Evolutionary conservation across 495 filamentous ascomycete species (phyloP).

Genomic region (Penicillium salamii): DNA sequence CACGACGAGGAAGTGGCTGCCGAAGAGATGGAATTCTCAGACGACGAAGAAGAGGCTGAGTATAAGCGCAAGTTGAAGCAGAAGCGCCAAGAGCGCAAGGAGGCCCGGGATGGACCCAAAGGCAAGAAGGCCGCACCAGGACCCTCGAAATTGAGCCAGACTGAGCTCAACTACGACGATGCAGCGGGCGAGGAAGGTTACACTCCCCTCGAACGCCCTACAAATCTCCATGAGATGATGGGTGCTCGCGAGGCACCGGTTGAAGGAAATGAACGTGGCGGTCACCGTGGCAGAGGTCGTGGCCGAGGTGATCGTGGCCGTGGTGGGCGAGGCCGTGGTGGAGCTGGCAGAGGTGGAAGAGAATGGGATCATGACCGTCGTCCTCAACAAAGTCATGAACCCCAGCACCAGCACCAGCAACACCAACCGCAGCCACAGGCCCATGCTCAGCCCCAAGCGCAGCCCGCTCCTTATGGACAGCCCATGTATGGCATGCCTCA

Average conservation of each 20-base stretch:
- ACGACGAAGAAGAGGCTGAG: conserved; percentile 89
- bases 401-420: conserved; percentile 12
- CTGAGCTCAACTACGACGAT: conserved; percentile 55
- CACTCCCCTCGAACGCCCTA: conserved; percentile 64
- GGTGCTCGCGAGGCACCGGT: conserved; percentile 43
- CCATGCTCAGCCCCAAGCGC: too few relatives aligned
- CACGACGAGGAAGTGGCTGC: conserved; percentile 88
- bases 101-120: conserved; percentile 37
- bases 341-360: conserved; percentile 44
- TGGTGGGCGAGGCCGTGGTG: conserved; percentile 46
- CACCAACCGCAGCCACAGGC: conserved; percentile 25
- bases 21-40: conserved; percentile 89
- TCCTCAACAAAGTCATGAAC: conserved; percentile 21
- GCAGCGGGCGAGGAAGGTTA: conserved; percentile 56
- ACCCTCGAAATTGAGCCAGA: conserved; percentile 40
- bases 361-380: conserved; percentile 43
- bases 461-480: conserved; percentile 15
- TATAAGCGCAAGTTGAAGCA: conserved; percentile 69
- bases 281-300: conserved; percentile 39
- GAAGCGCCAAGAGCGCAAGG: conserved; percentile 49
- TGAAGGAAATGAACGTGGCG: conserved; percentile 36
- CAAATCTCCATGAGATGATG: conserved; percentile 56
- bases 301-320: conserved; percentile 46
- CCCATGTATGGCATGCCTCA: conserved; percentile 28
- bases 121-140: conserved; percentile 29